These are phyloP conservation scores for Tolypocladium guangdongense DNA, from an alignment of 2,329 filamentous ascomycete genomes.

Conservation along the genomic window DNA sequence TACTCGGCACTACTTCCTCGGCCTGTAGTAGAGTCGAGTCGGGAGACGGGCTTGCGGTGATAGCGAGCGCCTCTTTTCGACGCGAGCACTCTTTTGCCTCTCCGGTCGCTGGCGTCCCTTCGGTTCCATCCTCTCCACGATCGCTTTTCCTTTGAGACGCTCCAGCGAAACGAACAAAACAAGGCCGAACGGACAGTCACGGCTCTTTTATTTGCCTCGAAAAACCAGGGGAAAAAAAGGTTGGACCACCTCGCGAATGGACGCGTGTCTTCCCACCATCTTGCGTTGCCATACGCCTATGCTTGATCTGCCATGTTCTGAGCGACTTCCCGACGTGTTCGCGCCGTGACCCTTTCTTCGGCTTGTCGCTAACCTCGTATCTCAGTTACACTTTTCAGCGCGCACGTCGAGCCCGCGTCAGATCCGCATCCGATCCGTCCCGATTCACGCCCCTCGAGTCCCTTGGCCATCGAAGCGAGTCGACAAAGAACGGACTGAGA, in stretches of 20 bases:
- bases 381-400: background rate
- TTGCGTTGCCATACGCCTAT: background rate
- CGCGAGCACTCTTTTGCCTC: slow-evolving; percentile 28
- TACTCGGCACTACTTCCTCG: slow-evolving; percentile 9
- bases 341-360: background rate
- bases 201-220: background rate
- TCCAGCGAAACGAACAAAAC: slow-evolving; percentile 9
- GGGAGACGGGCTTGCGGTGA: slow-evolving; percentile 30
- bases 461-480: background rate
- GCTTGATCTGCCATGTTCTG: background rate
- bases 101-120: slow-evolving; percentile 50
- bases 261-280: background rate
- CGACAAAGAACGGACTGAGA: background rate
- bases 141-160: slow-evolving; percentile 20
- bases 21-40: slow-evolving; percentile 12
- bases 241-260: background rate
- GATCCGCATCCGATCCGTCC: background rate
- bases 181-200: background rate
- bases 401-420: background rate
- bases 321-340: background rate
- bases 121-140: slow-evolving; percentile 24
- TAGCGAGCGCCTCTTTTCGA: slow-evolving; percentile 29
- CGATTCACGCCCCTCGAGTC: background rate
- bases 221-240: background rate
- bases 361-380: background rate